Percentiles rank a stretch among this genome's conserved stretches.
phyloP scores from a whole-genome alignment of 2,329 filamentous ascomycete species.

The Penicillium rolfsii region DNA sequence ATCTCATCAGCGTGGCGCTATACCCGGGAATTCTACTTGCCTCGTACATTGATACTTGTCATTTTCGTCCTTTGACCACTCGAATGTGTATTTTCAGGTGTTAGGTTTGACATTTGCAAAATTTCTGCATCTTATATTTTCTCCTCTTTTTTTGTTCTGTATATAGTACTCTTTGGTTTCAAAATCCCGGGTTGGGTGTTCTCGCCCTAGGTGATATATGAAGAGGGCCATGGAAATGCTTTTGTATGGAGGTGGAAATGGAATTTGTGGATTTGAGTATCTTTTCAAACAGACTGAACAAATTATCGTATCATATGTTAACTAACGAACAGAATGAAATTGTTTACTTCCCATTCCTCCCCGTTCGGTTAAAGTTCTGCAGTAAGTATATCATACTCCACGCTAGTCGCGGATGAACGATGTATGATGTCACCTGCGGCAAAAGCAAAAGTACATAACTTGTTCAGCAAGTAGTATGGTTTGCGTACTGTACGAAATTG shows the following conservation, averaged over 20 bases:
- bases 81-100: not conserved
- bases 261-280: not conserved
- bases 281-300: not conserved
- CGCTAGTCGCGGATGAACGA: not conserved
- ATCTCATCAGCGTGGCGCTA: slow-evolving; percentile 38
- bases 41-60: slow-evolving; percentile 5
- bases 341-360: not conserved
- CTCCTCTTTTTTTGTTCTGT: not conserved
- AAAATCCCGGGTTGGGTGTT: slow-evolving; percentile 2
- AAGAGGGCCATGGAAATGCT: not conserved
- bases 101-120: not conserved
- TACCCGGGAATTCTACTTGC: slow-evolving; percentile 29
- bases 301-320: not conserved
- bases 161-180: not conserved
- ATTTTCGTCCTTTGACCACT: not conserved
- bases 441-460: not conserved
- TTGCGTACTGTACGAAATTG: not conserved
- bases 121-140: too few species aligned
- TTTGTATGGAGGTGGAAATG: not conserved
- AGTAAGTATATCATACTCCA: not conserved
- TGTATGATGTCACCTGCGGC: slow-evolving; percentile 3
- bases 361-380: not conserved
- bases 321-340: not conserved
- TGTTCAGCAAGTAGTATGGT: not conserved
- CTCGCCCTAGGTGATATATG: slow-evolving; percentile 4